Percentiles rank a stretch among this genome's conserved stretches.
Conservation (phyloP, 306 rosid genomes). For the Elaeagnus macrophylla region DNA sequence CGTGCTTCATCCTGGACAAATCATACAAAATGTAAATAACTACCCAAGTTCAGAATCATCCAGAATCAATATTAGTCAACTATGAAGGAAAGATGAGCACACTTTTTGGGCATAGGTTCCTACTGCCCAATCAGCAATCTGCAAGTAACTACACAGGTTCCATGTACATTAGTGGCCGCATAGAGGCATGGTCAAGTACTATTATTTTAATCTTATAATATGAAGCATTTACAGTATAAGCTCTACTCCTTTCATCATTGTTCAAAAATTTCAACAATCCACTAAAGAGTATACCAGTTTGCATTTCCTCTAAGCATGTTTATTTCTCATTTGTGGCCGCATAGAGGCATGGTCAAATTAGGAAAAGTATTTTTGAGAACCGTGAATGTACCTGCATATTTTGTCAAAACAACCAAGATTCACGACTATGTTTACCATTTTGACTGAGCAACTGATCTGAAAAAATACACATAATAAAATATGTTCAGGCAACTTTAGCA, state of each 20-base stretch:
- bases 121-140: too few relatives aligned
- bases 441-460: conserved; percentile 19
- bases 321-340: conserved; percentile 97
- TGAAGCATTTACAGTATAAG: neutral
- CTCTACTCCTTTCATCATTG: too few relatives aligned
- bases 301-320: conserved; percentile 93
- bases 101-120: too few relatives aligned
- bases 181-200: too few relatives aligned
- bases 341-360: conserved; percentile 92
- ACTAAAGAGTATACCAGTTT: conserved; percentile 55
- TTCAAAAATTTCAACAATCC: neutral
- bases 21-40: neutral
- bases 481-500: conserved; percentile 35
- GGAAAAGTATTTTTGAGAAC: conserved; percentile 92
- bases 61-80: too few relatives aligned
- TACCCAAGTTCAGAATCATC: too few relatives aligned
- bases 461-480: conserved; percentile 5
- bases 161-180: too few relatives aligned
- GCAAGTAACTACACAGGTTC: too few relatives aligned
- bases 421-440: conserved; percentile 9
- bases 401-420: conserved; percentile 15
- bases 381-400: conserved; percentile 83
- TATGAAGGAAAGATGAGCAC: too few relatives aligned
- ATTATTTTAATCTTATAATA: too few relatives aligned
- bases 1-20: conserved; percentile 89